phyloP scores from a whole-genome alignment of 1,139 yeast species.

The Dujonia santamariae region DNA sequence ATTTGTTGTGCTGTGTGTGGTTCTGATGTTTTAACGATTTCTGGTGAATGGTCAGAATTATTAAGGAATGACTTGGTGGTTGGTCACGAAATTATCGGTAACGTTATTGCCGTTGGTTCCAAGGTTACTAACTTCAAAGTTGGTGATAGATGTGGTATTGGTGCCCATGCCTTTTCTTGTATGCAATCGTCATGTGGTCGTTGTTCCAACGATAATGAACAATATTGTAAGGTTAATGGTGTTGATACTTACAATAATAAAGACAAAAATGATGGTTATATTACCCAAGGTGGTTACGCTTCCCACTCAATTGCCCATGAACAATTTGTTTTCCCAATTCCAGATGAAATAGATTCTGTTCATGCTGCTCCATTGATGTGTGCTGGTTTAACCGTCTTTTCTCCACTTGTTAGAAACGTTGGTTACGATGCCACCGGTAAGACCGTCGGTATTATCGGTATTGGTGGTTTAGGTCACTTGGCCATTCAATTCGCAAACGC shows the following conservation, averaged over 20 bases:
- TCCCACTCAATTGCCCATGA: constrained; percentile 54
- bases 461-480: constrained; percentile 46
- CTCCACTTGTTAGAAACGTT: constrained; percentile 46
- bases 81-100: constrained; percentile 56
- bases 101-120: constrained; percentile 49
- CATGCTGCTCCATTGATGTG: constrained; percentile 65
- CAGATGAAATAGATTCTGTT: constrained; percentile 45
- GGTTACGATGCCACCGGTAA: constrained; percentile 28
- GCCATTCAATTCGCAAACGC: constrained; percentile 41
- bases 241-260: constrained; percentile 44
- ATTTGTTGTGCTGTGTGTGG: constrained; percentile 63
- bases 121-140: constrained; percentile 42
- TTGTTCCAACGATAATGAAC: constrained; percentile 47
- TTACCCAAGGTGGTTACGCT: constrained; percentile 61
- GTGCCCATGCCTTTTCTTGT: constrained; percentile 53
- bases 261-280: constrained; percentile 33
- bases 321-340: constrained; percentile 53
- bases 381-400: constrained; percentile 63
- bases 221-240: constrained; percentile 39
- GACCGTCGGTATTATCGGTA: constrained; percentile 48
- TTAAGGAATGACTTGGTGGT: constrained; percentile 29
- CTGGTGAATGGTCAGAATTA: constrained; percentile 41
- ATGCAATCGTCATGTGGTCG: constrained; percentile 37
- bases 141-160: constrained; percentile 65
- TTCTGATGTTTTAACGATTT: constrained; percentile 48